Conservation (phyloP, 257 asterid species). For the Nicotiana sylvestris region DNA sequence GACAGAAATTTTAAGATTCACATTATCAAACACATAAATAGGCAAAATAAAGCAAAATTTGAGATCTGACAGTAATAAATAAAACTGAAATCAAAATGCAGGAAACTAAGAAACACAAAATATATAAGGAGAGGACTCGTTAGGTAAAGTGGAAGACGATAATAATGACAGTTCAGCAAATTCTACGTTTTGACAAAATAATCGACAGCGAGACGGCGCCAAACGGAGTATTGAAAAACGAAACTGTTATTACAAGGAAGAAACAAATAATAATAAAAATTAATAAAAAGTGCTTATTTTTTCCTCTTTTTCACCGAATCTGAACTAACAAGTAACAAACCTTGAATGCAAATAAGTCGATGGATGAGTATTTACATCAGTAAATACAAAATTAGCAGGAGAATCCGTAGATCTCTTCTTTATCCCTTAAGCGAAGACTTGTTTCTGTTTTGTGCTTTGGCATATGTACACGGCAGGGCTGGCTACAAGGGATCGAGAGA, state of each 20-base stretch:
- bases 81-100: conserved; percentile 16
- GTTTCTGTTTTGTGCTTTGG: conserved; percentile 16
- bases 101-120: conserved; percentile 22
- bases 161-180: conserved; percentile 64
- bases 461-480: conserved; percentile 24
- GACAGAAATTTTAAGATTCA: neutral
- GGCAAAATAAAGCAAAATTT: neutral
- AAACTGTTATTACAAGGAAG: neutral
- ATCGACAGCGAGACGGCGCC: conserved; percentile 48
- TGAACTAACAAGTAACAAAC: conserved; percentile 15
- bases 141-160: conserved; percentile 59
- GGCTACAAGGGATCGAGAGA: conserved; percentile 38
- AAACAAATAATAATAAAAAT: neutral
- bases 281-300: neutral
- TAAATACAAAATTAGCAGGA: conserved; percentile 12
- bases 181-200: conserved; percentile 11
- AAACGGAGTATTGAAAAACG: conserved; percentile 16
- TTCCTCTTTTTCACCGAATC: neutral
- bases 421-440: conserved; percentile 15
- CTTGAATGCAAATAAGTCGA: conserved; percentile 32
- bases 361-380: conserved; percentile 24
- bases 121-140: conserved; percentile 22
- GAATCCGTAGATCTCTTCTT: conserved; percentile 32
- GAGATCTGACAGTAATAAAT: conserved; percentile 8
- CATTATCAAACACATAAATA: neutral